Percentiles rank a stretch among this genome's conserved stretches.
phyloP scores from a whole-genome alignment of 2,329 filamentous ascomycete species.

The Colletotrichum caudatum region DNA sequence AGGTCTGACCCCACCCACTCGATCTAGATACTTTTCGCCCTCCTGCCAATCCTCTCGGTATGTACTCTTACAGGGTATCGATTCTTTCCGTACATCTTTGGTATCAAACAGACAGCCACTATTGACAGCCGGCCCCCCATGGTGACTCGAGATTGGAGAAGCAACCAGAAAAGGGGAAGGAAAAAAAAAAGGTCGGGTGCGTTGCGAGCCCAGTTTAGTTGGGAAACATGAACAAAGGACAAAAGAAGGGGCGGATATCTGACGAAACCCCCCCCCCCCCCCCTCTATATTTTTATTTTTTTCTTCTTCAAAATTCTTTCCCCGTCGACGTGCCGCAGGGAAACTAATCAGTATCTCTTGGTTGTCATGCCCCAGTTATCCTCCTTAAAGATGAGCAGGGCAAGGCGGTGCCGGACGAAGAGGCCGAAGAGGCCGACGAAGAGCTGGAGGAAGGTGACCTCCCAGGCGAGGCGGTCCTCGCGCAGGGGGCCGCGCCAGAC shows the following conservation, averaged over 20 bases:
- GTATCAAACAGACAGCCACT: conserved; percentile 19
- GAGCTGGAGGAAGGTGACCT: conserved; percentile 84
- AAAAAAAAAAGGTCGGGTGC: not conserved
- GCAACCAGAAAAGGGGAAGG: not conserved
- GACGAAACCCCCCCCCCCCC: too few species aligned
- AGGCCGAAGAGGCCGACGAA: conserved; percentile 83
- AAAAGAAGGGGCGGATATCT: not conserved
- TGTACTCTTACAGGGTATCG: conserved; percentile 36
- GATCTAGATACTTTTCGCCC: not conserved
- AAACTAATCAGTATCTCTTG: conserved; percentile 32
- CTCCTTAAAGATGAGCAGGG: conserved; percentile 87
- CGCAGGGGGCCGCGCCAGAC: conserved; percentile 93
- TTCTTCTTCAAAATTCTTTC: accelerated
- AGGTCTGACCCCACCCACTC: not conserved
- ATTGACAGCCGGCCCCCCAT: not conserved
- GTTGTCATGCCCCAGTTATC: conserved; percentile 74
- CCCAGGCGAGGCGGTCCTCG: conserved; percentile 84
- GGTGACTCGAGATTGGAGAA: not conserved
- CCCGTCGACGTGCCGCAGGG: not conserved
- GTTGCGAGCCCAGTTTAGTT: not conserved
- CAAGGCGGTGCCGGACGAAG: conserved; percentile 86
- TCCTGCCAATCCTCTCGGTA: not conserved
- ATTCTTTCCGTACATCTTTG: not conserved
- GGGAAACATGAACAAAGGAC: not conserved
- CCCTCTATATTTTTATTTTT: too few species aligned